Base-by-base conservation (phyloP, 176 grass and related monocot species). In the Triticum timopheevii region DNA sequence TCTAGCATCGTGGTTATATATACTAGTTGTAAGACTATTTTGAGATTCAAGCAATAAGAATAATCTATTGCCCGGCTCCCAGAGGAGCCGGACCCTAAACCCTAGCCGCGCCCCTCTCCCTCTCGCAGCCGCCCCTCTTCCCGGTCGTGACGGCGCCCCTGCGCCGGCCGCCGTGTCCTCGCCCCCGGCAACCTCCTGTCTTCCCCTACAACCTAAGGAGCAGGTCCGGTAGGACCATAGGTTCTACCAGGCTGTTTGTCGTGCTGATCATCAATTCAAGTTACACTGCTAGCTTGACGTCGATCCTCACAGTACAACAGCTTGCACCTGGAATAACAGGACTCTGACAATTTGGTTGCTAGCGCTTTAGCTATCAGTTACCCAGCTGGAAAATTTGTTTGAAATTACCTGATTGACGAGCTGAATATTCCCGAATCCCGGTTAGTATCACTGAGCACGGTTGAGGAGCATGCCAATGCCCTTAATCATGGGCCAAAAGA, bases 211-310 rank as follows among this genome's bases (percentile, higher is more conserved):
- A 30, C 28, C 28, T 30, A 30, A 30, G 28, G 28, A 30, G 28
- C 28, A 30, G 28, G 28, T 30, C 28, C 28, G 28, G 28, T 30
- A 30, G 28, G 28, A 30, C 28, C 28, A 30, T 30, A 30, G 28
- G 28, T 30, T 30, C 28, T 30, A 30, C 28, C 28, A 30, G 28
- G 28, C 28, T 98, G 67, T 98, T 94, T 33, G 90, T 95, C 31
- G 93, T 95, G 68, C 84, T 98, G 79, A 95, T 98, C 80, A 89
- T 95, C 81, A 95, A 85, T 69, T 98, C 96, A 80, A 98, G 96
- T 50, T 98, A 98, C 80, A 96, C 96, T 25, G 93, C 96, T 81
- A 95, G 87, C 80, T 68, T 98, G 84, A 98, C 96, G 10, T 95
- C 96, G 63, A 94, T 98, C 77, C 92, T 98, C 72, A 98, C 93